Conservation (phyloP, 148 eudicot genomes). For the Nepenthes mirabilis region DNA sequence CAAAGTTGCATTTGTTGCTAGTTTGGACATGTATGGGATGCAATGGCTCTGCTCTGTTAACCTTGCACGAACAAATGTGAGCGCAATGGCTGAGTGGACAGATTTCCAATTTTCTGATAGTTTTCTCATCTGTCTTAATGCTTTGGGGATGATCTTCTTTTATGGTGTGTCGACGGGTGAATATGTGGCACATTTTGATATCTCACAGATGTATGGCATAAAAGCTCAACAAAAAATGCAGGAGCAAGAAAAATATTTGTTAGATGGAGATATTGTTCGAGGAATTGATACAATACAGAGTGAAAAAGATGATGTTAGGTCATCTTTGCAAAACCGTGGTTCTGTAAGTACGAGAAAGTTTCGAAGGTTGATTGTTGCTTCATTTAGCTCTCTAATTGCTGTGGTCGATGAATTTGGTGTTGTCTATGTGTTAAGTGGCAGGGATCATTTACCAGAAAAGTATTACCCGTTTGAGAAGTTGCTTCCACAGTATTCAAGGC, state of each 20-base stretch:
- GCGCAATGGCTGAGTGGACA: slow-evolving; percentile 46
- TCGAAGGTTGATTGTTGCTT: slow-evolving; percentile 47
- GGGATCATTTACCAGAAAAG: slow-evolving; percentile 38
- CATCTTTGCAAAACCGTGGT: slow-evolving; percentile 10
- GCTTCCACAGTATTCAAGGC: slow-evolving; percentile 33
- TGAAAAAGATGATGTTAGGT: slow-evolving; percentile 12
- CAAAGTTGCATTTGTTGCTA: slow-evolving; percentile 41
- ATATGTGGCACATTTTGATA: slow-evolving; percentile 35
- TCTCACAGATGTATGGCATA: slow-evolving; percentile 30
- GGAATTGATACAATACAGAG: slow-evolving; percentile 9
- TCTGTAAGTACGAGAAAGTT: slow-evolving; percentile 28
- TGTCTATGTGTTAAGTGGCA: slow-evolving; percentile 33
- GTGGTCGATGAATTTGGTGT: slow-evolving; percentile 68
- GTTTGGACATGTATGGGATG: slow-evolving; percentile 40
- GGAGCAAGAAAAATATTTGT: slow-evolving; percentile 12
- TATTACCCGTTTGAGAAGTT: slow-evolving; percentile 24
- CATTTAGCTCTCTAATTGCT: slow-evolving; percentile 48
- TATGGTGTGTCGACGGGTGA: slow-evolving; percentile 56
- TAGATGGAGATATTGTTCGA: slow-evolving; percentile 12
- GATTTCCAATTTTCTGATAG: slow-evolving; percentile 70
- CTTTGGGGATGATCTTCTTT: slow-evolving; percentile 43
- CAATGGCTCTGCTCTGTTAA: slow-evolving; percentile 69
- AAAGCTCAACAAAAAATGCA: slow-evolving; percentile 16
- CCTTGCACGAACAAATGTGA: slow-evolving; percentile 32
- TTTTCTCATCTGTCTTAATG: slow-evolving; percentile 66